A percentile compares a stretch with the other conserved stretches of the same genome.
phyloP scores from a whole-genome alignment of 345 rosid genomes.

The Aquilaria malaccensis region DNA sequence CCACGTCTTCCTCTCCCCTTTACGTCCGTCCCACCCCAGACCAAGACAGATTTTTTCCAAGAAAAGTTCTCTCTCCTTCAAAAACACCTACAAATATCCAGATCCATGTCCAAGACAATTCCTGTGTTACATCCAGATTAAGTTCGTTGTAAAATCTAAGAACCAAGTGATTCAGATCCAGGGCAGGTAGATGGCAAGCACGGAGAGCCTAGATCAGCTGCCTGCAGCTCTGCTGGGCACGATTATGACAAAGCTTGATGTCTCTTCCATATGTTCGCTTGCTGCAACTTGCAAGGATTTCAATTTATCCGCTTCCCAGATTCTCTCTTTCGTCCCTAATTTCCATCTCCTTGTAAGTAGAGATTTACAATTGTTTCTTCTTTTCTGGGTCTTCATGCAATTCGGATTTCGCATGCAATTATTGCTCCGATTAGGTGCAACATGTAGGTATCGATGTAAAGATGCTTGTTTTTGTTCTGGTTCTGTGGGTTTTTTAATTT shows the following conservation, averaged over 20 bases:
- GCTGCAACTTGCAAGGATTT: constrained; percentile 61
- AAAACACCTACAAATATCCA: too few relatives aligned
- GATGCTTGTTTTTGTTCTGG: background rate
- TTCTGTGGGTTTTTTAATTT: background rate
- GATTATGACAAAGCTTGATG: constrained; percentile 70
- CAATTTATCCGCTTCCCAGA: constrained; percentile 48
- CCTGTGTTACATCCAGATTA: too few relatives aligned
- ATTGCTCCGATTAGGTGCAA: background rate
- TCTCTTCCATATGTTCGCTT: constrained; percentile 65
- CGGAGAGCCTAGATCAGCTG: constrained; percentile 50
- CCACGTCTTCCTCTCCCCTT: too few relatives aligned
- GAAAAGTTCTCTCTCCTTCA: too few relatives aligned
- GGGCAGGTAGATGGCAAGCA: constrained; percentile 12
- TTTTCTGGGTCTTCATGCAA: background rate
- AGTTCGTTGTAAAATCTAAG: too few relatives aligned
- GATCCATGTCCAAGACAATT: too few relatives aligned
- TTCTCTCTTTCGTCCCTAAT: constrained; percentile 65
- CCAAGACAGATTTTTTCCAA: too few relatives aligned
- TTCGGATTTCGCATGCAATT: background rate
- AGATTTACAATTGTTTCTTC: background rate
- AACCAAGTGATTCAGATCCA: background rate
- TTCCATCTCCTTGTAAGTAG: constrained; percentile 63
- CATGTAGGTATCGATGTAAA: background rate
- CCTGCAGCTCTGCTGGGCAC: constrained; percentile 61
- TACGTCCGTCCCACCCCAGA: too few relatives aligned